Base-by-base conservation (phyloP, 305 asterid species). In the Solanum aculeatissimum region DNA sequence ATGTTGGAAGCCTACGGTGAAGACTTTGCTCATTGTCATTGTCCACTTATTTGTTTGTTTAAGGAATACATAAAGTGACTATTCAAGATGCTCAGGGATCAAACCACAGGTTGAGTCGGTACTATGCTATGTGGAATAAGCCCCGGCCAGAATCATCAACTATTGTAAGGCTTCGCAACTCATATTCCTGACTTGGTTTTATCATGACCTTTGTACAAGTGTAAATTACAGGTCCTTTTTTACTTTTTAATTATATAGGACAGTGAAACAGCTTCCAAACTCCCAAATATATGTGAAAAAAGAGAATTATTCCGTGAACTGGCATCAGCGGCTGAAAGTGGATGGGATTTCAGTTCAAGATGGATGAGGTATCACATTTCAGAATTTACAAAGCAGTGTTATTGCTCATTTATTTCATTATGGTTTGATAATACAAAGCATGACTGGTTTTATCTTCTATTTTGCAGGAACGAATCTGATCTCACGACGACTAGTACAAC, bases 281-380 rank as follows among this genome's bases (percentile, higher is more conserved):
- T 97, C 29, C 38, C 93, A 16, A 88, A 71, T 87, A 49, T 74
- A 2, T 89, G 93, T 84, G 92, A 87, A 72, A 92, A 90, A 87
- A 82, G 89, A 3, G 87, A 85, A 66, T 86, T 95, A 54, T 97
- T 93, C 72, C 95, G 97, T 7, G 97, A 95, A 84, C 6, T 94
- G 60, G 98, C 98, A 55, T 91, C 99, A 13, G 40, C 97, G 16
- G 98, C 98, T 72, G 99, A 97, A 90, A 91, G 98, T 81, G 99
- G 99, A 47, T 94, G 98, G 99, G 99, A 97, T 91, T 95, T 97
- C 86, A 94, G 98, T 87, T 85, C 92, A 80, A 91, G 98, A 91
- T 97, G 98, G 97, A 97, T 97, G 99, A 92, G 98, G 98, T 96
- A 70, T 19, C 47, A 54, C 14, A 55, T 55, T 62, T 57, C 47